These are phyloP conservation scores for Juglanconis oblonga DNA, from an alignment of 2,329 filamentous ascomycete species.

Conservation along the genomic window DNA sequence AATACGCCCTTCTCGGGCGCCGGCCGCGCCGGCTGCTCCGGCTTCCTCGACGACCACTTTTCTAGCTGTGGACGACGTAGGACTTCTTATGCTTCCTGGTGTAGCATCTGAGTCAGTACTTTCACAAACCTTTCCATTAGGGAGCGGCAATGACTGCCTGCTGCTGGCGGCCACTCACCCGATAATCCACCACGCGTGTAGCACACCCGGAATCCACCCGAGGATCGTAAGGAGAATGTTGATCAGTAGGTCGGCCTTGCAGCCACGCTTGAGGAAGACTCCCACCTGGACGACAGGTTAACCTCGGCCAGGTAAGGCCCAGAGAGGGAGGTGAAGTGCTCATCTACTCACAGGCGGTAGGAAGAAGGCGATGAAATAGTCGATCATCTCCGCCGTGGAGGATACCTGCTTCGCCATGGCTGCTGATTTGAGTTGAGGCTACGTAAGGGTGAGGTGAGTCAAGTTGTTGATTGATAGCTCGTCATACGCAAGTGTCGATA, in stretches of 20 bases:
- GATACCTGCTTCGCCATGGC: constrained; percentile 15
- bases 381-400: constrained; percentile 16
- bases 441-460: neutral
- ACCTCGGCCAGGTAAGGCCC: neutral
- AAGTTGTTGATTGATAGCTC: too few relatives aligned
- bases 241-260: constrained; percentile 12
- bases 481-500: neutral
- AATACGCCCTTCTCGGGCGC: neutral
- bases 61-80: constrained; percentile 2
- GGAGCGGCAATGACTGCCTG: too few relatives aligned
- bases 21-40: neutral
- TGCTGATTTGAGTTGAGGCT: neutral
- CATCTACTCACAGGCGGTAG: constrained; percentile 13
- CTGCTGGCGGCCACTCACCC: neutral
- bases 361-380: constrained; percentile 18
- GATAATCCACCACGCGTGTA: constrained; percentile 20
- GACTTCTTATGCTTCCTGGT: constrained; percentile 5
- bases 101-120: neutral
- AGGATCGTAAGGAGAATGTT: constrained; percentile 17
- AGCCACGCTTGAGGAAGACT: constrained; percentile 16
- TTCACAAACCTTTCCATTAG: neutral
- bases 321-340: neutral
- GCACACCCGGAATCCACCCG: constrained; percentile 16
- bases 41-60: neutral
- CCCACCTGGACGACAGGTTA: constrained; percentile 1